Evolutionary conservation across 306 rosid genomes (phyloP).

Genomic region (Sindora glabra): DNA sequence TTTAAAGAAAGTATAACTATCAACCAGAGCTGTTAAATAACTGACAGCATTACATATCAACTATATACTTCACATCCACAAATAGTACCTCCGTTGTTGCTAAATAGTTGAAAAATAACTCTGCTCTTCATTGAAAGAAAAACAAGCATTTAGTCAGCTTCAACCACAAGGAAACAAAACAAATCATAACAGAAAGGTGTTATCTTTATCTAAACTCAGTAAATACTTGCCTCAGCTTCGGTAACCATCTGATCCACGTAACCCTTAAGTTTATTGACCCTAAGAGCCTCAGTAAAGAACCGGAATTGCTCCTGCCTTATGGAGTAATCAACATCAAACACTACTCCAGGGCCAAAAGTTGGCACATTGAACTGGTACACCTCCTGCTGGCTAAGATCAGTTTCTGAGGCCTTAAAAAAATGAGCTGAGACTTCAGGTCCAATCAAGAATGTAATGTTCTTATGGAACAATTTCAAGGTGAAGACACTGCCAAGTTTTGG

Average conservation of each 20-base stretch:
- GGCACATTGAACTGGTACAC: slow-evolving; percentile 94
- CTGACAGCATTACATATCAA: too few relatives aligned
- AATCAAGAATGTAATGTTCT: slow-evolving; percentile 71
- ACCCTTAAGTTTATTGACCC: slow-evolving; percentile 72
- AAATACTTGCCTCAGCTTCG: slow-evolving; percentile 63
- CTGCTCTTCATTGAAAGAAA: too few relatives aligned
- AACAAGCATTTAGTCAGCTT: too few relatives aligned
- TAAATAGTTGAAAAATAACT: too few relatives aligned
- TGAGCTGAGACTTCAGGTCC: slow-evolving; percentile 94
- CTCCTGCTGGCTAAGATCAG: slow-evolving; percentile 93
- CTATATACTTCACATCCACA: too few relatives aligned
- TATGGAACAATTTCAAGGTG: slow-evolving; percentile 58
- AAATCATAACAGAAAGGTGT: too few relatives aligned
- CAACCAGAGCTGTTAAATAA: too few relatives aligned
- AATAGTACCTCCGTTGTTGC: too few relatives aligned
- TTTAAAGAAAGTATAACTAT: too few relatives aligned
- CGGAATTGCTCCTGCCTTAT: slow-evolving; percentile 86
- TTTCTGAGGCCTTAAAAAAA: slow-evolving; percentile 79
- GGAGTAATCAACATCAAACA: slow-evolving; percentile 87
- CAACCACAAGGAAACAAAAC: too few relatives aligned
- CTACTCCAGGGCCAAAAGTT: slow-evolving; percentile 93
- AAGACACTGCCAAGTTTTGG: slow-evolving; percentile 85
- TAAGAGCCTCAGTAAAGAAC: slow-evolving; percentile 85
- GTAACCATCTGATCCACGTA: slow-evolving; percentile 93
- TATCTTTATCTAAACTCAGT: too few relatives aligned